Evolutionary conservation across 2,329 filamentous ascomycete species (phyloP).

Genomic region (Dothideomycetidae sp.): DNA sequence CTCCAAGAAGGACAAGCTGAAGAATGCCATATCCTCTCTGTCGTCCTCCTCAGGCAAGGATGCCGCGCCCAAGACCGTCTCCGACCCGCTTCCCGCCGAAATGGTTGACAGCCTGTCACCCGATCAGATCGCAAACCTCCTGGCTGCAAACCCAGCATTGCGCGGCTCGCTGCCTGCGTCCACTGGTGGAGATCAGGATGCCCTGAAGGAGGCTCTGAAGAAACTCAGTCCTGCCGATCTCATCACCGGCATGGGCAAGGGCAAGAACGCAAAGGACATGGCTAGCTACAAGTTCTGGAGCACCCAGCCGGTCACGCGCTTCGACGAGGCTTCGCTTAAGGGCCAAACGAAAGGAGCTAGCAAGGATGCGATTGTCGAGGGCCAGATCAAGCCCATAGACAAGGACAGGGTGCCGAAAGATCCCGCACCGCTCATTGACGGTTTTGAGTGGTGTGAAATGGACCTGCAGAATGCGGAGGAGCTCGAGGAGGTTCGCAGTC

Average conservation of each 20-base stretch:
- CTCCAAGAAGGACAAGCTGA: slow-evolving; percentile 45
- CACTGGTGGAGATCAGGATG: slow-evolving; percentile 3
- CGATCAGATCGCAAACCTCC: slow-evolving; percentile 10
- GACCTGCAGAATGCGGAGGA: slow-evolving; percentile 66
- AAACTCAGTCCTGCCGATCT: slow-evolving; percentile 55
- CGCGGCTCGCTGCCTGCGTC: slow-evolving; percentile 8
- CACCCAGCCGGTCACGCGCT: slow-evolving; percentile 86
- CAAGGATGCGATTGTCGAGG: slow-evolving; percentile 49
- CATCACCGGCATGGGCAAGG: slow-evolving; percentile 61
- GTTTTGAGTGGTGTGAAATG: slow-evolving; percentile 90
- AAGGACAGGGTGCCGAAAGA: slow-evolving; percentile 66
- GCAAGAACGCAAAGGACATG: slow-evolving; percentile 93
- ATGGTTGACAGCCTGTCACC: slow-evolving; percentile 9
- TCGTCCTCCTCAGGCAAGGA: slow-evolving; percentile 8
- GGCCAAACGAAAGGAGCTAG: slow-evolving; percentile 15
- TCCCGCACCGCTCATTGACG: slow-evolving; percentile 58
- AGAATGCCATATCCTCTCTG: slow-evolving; percentile 18
- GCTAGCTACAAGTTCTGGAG: slow-evolving; percentile 97
- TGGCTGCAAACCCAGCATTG: slow-evolving; percentile 11
- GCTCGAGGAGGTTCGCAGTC: slow-evolving; percentile 79
- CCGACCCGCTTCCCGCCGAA: slow-evolving; percentile 9
- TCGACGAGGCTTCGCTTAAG: too few relatives aligned
- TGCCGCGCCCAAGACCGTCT: slow-evolving; percentile 11
- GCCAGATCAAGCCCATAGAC: slow-evolving; percentile 68
- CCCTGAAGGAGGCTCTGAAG: slow-evolving; percentile 37